phyloP scores from a whole-genome alignment of 202 grass and related monocot species.

The Setaria italica region DNA sequence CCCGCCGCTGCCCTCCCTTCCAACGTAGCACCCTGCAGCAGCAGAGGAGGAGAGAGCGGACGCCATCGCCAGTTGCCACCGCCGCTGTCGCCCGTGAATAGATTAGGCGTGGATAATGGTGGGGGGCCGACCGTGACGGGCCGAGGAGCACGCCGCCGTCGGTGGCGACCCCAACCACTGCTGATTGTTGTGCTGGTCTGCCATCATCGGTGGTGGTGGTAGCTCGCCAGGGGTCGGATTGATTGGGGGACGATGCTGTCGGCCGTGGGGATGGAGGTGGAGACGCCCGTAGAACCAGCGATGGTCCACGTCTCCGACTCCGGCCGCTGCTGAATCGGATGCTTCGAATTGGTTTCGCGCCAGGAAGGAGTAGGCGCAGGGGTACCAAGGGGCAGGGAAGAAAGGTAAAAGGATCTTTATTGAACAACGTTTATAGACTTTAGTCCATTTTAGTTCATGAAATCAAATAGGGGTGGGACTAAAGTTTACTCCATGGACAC shows the following conservation, averaged over 20 bases:
- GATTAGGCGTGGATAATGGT: conserved; percentile 44
- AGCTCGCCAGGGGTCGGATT: conserved; percentile 9
- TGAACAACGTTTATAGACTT: too few species aligned
- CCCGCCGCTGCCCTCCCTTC: neutral
- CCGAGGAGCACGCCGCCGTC: conserved; percentile 38
- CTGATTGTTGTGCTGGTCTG: neutral
- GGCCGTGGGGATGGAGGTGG: conserved; percentile 39
- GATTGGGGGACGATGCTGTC: neutral
- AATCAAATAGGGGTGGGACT: too few species aligned
- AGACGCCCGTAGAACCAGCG: conserved; percentile 47
- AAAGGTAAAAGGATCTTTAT: too few species aligned
- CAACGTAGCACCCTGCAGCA: conserved; percentile 1
- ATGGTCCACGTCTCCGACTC: neutral
- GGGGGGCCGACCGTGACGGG: conserved; percentile 11
- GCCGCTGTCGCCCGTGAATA: conserved; percentile 32
- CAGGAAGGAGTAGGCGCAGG: too few species aligned
- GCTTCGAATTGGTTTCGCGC: neutral
- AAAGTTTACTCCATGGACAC: too few species aligned
- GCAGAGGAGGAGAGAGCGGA: neutral
- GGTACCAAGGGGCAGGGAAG: too few species aligned
- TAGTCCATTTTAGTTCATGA: too few species aligned
- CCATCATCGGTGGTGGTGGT: neutral
- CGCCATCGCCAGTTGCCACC: conserved; percentile 28
- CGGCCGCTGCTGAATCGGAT: conserved; percentile 39
- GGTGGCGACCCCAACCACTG: neutral